Evolutionary conservation across 1,139 yeast species (phyloP).

Genomic region (Taphrina confusa): DNA sequence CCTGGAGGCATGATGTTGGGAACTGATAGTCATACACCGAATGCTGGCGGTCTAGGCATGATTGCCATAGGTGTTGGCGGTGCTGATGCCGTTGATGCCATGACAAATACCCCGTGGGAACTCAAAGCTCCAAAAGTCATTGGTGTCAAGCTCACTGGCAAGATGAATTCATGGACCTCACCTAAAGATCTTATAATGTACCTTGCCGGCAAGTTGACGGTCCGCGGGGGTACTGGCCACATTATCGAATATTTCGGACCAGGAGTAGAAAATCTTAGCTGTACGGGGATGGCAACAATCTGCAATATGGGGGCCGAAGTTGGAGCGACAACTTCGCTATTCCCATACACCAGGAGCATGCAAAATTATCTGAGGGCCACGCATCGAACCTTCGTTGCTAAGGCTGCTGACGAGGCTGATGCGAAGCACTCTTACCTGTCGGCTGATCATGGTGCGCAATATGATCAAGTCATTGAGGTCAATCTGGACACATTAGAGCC

Average conservation of each 20-base stretch:
- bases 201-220: conserved; percentile 86
- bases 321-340: conserved; percentile 95
- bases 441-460: conserved; percentile 80
- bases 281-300: conserved; percentile 99
- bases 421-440: conserved; percentile 60
- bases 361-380: conserved; percentile 78
- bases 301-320: conserved; percentile 99
- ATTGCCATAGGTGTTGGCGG: conserved; percentile 98
- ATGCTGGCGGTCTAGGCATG: conserved; percentile 97
- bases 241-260: conserved; percentile 95
- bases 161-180: conserved; percentile 85
- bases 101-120: conserved; percentile 99
- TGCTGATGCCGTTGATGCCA: conserved; percentile 96
- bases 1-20: conserved; percentile 99
- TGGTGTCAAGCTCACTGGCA: conserved; percentile 89
- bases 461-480: conserved; percentile 80
- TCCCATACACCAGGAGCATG: conserved; percentile 93
- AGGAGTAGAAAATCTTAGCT: conserved; percentile 80
- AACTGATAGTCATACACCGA: conserved; percentile 97
- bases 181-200: conserved; percentile 94
- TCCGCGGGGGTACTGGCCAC: conserved; percentile 96
- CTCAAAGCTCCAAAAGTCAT: conserved; percentile 90
- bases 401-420: conserved; percentile 70
- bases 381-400: conserved; percentile 75
- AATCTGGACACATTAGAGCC: conserved; percentile 78